Conservation (phyloP, 345 rosid genomes). For the Nasturtium officinale region DNA sequence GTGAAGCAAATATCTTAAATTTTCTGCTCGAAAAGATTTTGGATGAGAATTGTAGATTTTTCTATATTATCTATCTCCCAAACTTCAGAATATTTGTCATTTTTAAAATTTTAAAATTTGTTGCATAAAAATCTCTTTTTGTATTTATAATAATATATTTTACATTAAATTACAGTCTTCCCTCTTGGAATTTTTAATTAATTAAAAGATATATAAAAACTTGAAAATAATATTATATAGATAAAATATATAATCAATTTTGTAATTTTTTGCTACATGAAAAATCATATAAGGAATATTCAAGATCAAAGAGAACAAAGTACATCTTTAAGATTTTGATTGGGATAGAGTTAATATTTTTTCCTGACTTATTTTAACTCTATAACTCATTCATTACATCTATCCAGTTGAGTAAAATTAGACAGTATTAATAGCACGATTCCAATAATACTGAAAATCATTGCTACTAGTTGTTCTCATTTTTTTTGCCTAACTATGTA, state of each 20-base stretch:
- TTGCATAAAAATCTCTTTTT: no score
- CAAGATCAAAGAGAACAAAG: not conserved
- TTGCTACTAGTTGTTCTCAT: not conserved
- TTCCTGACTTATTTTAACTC: not conserved
- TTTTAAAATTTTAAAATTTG: not conserved
- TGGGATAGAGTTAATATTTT: not conserved
- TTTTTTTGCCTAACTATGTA: conserved; percentile 2
- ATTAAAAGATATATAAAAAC: not conserved
- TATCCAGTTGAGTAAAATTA: not conserved
- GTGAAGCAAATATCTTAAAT: conserved; percentile 34
- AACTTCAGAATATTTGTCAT: not conserved
- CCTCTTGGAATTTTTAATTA: not conserved
- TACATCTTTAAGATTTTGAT: not conserved
- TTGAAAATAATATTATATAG: conserved; percentile 1
- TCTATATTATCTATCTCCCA: not conserved
- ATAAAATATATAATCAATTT: not conserved
- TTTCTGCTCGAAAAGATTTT: conserved; percentile 30
- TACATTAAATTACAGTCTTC: not conserved
- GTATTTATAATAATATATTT: not conserved
- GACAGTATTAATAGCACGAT: not conserved
- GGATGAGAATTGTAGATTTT: not conserved
- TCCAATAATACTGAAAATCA: conserved; percentile 7
- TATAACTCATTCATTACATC: not conserved
- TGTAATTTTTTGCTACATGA: not conserved
- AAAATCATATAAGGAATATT: not conserved